Evolutionary conservation across 2,329 filamentous ascomycete genomes (phyloP).

Genomic region (Fusarium multiceps): DNA sequence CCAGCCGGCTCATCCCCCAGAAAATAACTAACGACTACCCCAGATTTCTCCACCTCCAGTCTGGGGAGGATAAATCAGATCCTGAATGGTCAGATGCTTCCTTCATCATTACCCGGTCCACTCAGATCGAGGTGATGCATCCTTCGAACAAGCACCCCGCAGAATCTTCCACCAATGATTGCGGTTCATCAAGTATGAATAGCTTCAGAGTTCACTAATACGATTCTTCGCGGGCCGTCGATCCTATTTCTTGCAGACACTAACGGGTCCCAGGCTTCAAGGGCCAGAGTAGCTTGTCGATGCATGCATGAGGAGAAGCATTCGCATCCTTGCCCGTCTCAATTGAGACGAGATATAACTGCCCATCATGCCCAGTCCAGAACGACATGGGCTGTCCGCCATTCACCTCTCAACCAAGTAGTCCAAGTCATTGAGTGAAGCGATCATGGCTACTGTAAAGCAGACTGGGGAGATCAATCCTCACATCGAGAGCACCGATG

Average conservation of each 20-base stretch:
- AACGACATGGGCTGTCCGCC: not conserved
- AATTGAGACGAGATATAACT: conserved; percentile 23
- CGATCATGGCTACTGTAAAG: conserved; percentile 42
- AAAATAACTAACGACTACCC: conserved; percentile 41
- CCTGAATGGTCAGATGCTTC: conserved; percentile 27
- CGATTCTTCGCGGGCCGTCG: conserved; percentile 37
- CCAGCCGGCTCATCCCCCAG: conserved; percentile 17
- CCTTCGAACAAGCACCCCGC: conserved; percentile 8
- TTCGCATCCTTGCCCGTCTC: not conserved
- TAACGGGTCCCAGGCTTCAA: conserved; percentile 3
- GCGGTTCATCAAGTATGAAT: not conserved
- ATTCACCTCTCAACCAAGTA: conserved; percentile 1
- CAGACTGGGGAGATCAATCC: conserved; percentile 34
- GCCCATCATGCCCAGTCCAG: not conserved
- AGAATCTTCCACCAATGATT: conserved; percentile 45
- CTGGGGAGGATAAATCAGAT: conserved; percentile 16
- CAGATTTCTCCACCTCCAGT: conserved; percentile 40
- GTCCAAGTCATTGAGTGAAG: conserved; percentile 14
- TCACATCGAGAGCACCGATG: conserved; percentile 48
- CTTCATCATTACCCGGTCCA: conserved; percentile 40
- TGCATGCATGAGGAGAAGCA: conserved; percentile 22
- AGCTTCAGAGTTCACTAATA: conserved; percentile 7
- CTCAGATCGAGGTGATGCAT: conserved; percentile 21
- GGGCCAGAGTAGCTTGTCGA: not conserved
- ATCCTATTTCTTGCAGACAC: conserved; percentile 36